Base-by-base conservation (phyloP, 768 basidiomycete species). In the Cantharellus cinnabarinus region DNA sequence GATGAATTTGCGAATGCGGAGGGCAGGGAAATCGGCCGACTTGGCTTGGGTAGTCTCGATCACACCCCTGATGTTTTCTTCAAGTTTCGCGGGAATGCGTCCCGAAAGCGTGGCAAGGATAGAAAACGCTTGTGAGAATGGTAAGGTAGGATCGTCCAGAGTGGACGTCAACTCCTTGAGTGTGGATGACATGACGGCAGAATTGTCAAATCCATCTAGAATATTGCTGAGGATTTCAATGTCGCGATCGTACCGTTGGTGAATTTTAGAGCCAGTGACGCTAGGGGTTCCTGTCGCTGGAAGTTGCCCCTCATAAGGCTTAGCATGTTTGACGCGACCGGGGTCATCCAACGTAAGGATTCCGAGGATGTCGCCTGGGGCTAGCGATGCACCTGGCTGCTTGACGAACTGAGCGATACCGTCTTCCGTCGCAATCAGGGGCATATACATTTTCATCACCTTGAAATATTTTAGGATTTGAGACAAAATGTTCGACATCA, bases 361-460 rank as follows among this genome's bases (percentile, higher is more conserved):
- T 71, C 95, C 95, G 60, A 99, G 81, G 59, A 99, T 91, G 70
- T 97, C 95, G 35, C 95, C 95, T 7, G 93, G 89, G 63, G 94
- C 89, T 58, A 99, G 79, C 63, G 89, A 91, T 67, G 93, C 89
- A 66, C 95, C 95, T 59, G 95, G 89, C 69, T 99, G 95, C 72
- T 98, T 99, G 71, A 98, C 89, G 66, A 98, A 81, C 66, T 94
- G 91, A 15, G 93, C 83, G 52, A 83, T 77, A 66, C 95, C 95
- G 68, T 94, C 89, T 69, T 99, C 95, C 2, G 85, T 79, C 3
- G 91, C 90, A 59, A 89, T 81, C 59, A 99, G 79, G 2, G 91
- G 91, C 94, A 99, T 95, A 71, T 95, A 95, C 95, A 98, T 99
- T 75, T 99, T 97, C 90, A 95, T 93, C 62, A 89, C 87, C 84